Evolutionary conservation across 1,284 basidiomycete species (phyloP).

Genomic region (Leccinum angustisporum): DNA sequence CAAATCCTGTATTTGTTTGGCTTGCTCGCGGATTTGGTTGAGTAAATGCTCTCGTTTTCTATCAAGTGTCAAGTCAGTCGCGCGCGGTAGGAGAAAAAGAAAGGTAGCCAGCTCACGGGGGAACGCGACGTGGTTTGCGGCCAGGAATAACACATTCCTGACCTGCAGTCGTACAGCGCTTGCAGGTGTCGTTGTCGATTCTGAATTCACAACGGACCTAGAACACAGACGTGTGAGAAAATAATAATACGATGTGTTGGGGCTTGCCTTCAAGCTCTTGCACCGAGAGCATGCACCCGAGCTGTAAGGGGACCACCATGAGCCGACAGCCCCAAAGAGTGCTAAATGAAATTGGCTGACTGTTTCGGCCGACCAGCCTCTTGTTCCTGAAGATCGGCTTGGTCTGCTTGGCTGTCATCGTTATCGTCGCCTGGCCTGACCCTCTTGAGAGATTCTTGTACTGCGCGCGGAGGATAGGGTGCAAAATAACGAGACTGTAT

Average conservation of each 20-base stretch:
- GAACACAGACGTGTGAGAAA: constrained; percentile 2
- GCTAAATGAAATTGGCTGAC: constrained; percentile 12
- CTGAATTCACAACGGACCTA: constrained; percentile 72
- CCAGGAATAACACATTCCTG: constrained; percentile 75
- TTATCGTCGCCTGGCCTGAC: constrained; percentile 22
- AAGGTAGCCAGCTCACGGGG: constrained; percentile 53
- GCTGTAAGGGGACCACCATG: constrained; percentile 26
- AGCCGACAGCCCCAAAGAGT: background rate
- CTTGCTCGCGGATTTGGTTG: constrained; percentile 69
- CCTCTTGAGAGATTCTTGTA: constrained; percentile 19
- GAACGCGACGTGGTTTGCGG: constrained; percentile 71
- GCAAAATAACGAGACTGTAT: constrained; percentile 30
- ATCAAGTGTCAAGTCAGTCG: constrained; percentile 7
- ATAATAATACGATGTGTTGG: background rate
- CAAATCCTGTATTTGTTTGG: constrained; percentile 63
- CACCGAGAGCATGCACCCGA: constrained; percentile 67
- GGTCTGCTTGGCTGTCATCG: constrained; percentile 27
- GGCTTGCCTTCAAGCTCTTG: constrained; percentile 64
- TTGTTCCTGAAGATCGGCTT: constrained; percentile 23
- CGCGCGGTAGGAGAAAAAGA: background rate
- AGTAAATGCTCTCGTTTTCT: constrained; percentile 78
- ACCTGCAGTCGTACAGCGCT: constrained; percentile 62
- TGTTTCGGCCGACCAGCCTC: constrained; percentile 21
- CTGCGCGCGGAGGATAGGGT: background rate
- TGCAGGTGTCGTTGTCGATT: constrained; percentile 66